Percentiles rank a stretch among this genome's conserved stretches.
These are phyloP conservation scores for Pseudogymnoascus verrucosus DNA, from an alignment of 2,329 filamentous ascomycete species.

Conservation along the genomic window DNA sequence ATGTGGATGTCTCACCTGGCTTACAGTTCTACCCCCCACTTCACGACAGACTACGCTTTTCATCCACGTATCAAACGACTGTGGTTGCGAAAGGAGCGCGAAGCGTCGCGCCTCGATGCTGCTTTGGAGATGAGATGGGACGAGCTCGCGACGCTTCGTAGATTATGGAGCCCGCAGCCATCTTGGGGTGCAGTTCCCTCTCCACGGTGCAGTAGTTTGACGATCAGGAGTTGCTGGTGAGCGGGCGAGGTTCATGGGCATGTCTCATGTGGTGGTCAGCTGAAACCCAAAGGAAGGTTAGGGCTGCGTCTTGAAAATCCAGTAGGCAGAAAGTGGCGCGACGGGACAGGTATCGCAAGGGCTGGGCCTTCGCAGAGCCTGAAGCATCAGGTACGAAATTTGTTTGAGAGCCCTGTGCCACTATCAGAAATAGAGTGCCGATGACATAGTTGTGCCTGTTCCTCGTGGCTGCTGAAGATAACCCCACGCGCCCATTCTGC, in stretches of 20 bases:
- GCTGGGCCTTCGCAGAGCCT: background rate
- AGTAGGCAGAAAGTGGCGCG: background rate
- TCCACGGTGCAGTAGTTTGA: background rate
- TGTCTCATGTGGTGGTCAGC: background rate
- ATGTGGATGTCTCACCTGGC: background rate
- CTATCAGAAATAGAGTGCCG: slow-evolving; percentile 3
- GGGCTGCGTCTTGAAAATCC: background rate
- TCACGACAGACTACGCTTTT: background rate
- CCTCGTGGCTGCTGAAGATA: background rate
- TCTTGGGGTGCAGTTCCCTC: background rate
- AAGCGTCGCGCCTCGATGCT: background rate
- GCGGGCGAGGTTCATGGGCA: background rate
- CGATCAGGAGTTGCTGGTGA: slow-evolving; percentile 1
- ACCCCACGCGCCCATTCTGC: background rate
- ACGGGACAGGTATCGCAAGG: background rate
- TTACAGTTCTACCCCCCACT: background rate
- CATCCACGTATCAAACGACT: slow-evolving; percentile 1
- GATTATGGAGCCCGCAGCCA: background rate
- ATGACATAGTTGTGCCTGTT: background rate
- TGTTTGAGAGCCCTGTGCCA: background rate
- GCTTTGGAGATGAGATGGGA: slow-evolving; percentile 5
- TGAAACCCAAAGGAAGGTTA: background rate
- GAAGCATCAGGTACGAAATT: background rate
- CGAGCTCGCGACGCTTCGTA: background rate
- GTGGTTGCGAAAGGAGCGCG: background rate